Evolutionary conservation across 495 filamentous ascomycete species (phyloP).

Genomic region (Barbatosphaeria neglecta): DNA sequence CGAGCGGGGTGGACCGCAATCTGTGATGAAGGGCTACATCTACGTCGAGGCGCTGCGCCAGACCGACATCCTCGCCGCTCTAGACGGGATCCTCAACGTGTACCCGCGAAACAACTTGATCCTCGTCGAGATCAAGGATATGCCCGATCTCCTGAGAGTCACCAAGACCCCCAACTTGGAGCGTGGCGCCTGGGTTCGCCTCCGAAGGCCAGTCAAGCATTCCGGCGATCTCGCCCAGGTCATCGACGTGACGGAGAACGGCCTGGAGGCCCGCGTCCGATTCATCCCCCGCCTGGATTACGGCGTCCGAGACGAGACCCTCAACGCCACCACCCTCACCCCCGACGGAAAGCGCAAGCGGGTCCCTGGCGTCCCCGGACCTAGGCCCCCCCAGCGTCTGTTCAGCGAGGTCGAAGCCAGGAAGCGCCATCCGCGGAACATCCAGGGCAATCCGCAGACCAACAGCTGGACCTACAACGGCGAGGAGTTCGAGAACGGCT

Average conservation of each 20-base stretch:
- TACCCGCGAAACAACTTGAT: conserved; percentile 76
- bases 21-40: conserved; percentile 79
- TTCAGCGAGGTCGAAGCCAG: conserved; percentile 92
- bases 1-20: conserved; percentile 61
- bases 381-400: conserved; percentile 75
- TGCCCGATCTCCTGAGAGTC: conserved; percentile 88
- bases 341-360: conserved; percentile 71
- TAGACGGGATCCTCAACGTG: conserved; percentile 73
- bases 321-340: conserved; percentile 28
- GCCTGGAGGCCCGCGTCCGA: conserved; percentile 72
- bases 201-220: conserved; percentile 71
- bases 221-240: conserved; percentile 85
- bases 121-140: conserved; percentile 90
- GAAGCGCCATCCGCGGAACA: conserved; percentile 67
- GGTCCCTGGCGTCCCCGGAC: conserved; percentile 34
- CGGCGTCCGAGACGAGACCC: conserved; percentile 64
- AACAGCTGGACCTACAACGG: conserved; percentile 75
- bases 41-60: conserved; percentile 86
- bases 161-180: conserved; percentile 75
- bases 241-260: conserved; percentile 85
- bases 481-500: conserved; percentile 86
- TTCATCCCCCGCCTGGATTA: conserved; percentile 90
- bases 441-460: conserved; percentile 47
- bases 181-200: conserved; percentile 83
- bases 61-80: conserved; percentile 67